These are phyloP conservation scores for Chamaenerion angustifolium DNA, from an alignment of 345 rosid genomes.

Conservation along the genomic window DNA sequence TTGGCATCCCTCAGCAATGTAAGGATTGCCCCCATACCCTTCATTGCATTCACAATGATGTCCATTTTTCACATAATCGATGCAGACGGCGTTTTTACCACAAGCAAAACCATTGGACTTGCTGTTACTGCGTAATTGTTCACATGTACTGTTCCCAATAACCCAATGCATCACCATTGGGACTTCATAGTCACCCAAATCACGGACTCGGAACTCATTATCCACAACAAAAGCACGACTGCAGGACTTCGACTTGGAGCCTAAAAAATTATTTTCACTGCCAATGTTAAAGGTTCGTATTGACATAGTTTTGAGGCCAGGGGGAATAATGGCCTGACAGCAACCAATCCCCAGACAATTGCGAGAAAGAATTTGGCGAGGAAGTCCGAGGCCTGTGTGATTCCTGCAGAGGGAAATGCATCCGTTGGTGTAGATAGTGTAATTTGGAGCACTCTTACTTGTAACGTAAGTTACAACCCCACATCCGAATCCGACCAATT, in stretches of 20 bases:
- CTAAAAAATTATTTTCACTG: not conserved
- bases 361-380: not conserved
- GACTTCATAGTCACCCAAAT: not conserved
- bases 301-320: constrained; percentile 4
- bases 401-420: constrained; percentile 9
- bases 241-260: not conserved
- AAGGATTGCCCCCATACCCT: constrained; percentile 13
- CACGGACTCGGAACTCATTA: not conserved
- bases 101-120: constrained; percentile 1
- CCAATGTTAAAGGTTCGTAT: not conserved
- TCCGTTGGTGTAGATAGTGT: not conserved
- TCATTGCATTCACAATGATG: not conserved
- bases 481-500: constrained; percentile 7
- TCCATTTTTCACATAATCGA: not conserved
- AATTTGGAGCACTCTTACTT: not conserved
- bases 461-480: constrained; percentile 6
- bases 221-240: constrained; percentile 8
- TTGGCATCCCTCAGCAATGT: constrained; percentile 12
- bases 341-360: constrained; percentile 10
- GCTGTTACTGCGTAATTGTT: not conserved
- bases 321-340: constrained; percentile 8
- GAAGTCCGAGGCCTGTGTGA: not conserved
- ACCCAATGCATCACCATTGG: constrained; percentile 12
- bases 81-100: constrained; percentile 7
- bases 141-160: constrained; percentile 5